These are phyloP conservation scores for Trichoderma guizhouense DNA, from an alignment of 2,329 filamentous ascomycete genomes.

Conservation along the genomic window DNA sequence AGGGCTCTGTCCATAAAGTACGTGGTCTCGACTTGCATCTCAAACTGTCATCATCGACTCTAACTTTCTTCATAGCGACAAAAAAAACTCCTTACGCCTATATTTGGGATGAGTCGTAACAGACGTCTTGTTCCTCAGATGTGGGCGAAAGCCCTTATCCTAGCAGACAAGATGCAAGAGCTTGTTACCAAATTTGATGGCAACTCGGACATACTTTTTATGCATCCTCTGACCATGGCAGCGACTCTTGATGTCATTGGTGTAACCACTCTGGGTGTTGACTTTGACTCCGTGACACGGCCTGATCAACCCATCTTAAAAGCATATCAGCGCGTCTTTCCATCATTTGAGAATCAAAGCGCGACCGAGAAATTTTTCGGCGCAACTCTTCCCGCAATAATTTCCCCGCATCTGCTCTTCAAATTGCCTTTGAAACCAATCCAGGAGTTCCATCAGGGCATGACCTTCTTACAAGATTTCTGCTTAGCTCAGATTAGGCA, in stretches of 20 bases:
- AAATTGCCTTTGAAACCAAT: slow-evolving; percentile 1
- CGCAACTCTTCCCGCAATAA: not conserved
- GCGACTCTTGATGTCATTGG: slow-evolving; percentile 7
- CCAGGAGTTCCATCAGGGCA: not conserved
- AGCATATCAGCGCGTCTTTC: slow-evolving; percentile 2
- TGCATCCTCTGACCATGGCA: not conserved
- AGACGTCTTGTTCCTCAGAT: slow-evolving; percentile 3
- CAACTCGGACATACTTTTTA: not conserved
- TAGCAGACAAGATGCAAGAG: not conserved
- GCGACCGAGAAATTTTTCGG: not conserved
- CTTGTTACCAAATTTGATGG: not conserved
- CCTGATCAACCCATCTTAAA: not conserved
- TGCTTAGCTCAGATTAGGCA: not conserved
- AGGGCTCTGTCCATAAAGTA: not conserved
- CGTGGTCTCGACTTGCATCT: not conserved
- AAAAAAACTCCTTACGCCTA: slow-evolving; percentile 7
- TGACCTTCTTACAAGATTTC: not conserved
- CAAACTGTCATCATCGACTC: not conserved
- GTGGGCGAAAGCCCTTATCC: not conserved
- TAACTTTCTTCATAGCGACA: not conserved
- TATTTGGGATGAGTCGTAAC: slow-evolving; percentile 1
- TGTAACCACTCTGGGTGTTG: not conserved
- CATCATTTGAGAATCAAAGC: not conserved
- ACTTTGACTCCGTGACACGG: not conserved
- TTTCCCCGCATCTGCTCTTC: not conserved